Evolutionary conservation across 768 basidiomycete genomes (phyloP), one percentile per base, ranked within the genome.

Genomic region (Xerocomus spinulosus): DNA sequence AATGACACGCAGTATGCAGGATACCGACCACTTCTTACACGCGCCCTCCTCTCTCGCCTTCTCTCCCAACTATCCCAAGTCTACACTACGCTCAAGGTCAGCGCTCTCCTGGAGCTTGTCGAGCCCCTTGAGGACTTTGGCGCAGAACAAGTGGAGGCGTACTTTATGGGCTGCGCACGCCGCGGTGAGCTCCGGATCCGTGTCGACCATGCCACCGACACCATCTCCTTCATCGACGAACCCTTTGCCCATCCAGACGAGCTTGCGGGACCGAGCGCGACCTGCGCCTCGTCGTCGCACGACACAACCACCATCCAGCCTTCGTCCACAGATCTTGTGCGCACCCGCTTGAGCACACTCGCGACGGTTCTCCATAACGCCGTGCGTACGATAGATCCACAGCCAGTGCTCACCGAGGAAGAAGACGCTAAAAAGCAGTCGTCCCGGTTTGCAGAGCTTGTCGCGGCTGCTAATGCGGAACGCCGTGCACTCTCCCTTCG

Each of bases 1-100:
- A 42, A 25, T 21, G 61, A 53, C 9, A 54, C 64, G 0, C 74
- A 81, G 1, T 93, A 88, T 58, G 74, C 85, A 0, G 82, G 85
- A 2, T 97, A 96, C 69, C 80, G 93, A 18, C 79, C 85, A n/a
- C 87, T 93, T 49, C 80, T 98, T 50, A 85, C 90, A 56, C 88
- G 87, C 47, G 94, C 95, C 36, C 78, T 96, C 15, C 83, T 97
- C 53, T 92, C 92, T 4, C 87, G 92, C 25, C 78, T 97, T 6
- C 81, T 98, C 56, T 83, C 84, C 23, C 91, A 95, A 64, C 83
- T 99, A 30, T 85, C 91, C 1, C 87, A 96, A 66, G 86, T 97
- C 13, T 99, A 97, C 70, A 86, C 84, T 24, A 82, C 86, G 12
- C 83, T 97, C 72, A 84, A 82, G 54, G 80, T 97, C 49, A 72